These are phyloP conservation scores for Dictyostelium purpureum DNA, from an alignment of 78 protist genomes.

Conservation along the genomic window DNA sequence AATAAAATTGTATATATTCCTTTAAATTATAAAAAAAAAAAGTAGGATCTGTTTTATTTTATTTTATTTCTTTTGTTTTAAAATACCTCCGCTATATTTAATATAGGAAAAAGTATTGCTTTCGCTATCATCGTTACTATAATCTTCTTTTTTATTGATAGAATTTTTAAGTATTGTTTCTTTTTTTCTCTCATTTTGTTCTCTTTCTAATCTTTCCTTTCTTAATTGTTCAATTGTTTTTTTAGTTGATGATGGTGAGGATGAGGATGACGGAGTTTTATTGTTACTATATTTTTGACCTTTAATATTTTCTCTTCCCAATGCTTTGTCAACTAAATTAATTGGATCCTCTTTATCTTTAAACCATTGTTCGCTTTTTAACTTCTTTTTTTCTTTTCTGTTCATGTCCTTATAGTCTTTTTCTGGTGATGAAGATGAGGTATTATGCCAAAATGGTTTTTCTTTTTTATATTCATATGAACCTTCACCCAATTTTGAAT, in stretches of 20 bases:
- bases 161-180: not conserved
- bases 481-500: not conserved
- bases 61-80: not conserved
- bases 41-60: not conserved
- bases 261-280: not conserved
- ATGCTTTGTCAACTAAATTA: constrained; percentile 1
- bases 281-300: not conserved
- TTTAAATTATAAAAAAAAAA: not conserved
- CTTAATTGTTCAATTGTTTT: constrained; percentile 69
- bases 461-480: not conserved
- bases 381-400: not conserved
- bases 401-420: not conserved
- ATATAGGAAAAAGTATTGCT: not conserved
- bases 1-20: not conserved
- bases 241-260: not conserved
- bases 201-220: constrained; percentile 62
- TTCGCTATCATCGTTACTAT: not conserved
- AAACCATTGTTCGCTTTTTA: constrained; percentile 44
- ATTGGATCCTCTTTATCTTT: constrained; percentile 39
- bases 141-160: not conserved
- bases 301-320: constrained; percentile 6
- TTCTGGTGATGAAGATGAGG: not conserved
- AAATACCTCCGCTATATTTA: constrained; percentile 4
- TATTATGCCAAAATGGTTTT: not conserved
- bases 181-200: constrained; percentile 56